Evolutionary conservation across 768 basidiomycete genomes (phyloP).

Genomic region (Tylopilus plumbeoviolaceoides): DNA sequence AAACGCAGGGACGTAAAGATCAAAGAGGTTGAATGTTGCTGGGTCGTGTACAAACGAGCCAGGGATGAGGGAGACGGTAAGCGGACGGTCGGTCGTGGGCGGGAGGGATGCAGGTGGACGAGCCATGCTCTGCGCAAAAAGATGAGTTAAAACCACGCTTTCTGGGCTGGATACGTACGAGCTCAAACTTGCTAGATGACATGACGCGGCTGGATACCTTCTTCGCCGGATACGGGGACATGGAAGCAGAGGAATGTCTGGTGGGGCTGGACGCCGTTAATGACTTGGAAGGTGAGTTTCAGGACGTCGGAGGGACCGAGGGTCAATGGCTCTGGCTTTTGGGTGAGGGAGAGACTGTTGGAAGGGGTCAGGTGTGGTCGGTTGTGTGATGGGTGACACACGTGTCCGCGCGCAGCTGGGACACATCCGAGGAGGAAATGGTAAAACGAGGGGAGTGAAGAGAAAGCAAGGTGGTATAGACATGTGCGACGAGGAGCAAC

Average conservation of each 20-base stretch:
- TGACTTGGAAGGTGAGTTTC: conserved; percentile 76
- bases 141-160: neutral
- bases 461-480: conserved; percentile 54
- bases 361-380: conserved; percentile 7
- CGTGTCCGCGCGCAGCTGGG: conserved; percentile 61
- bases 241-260: conserved; percentile 91
- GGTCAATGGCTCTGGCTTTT: conserved; percentile 48
- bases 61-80: conserved; percentile 73
- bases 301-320: conserved; percentile 59
- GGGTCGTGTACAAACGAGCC: conserved; percentile 69
- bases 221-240: conserved; percentile 69
- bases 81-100: conserved; percentile 58
- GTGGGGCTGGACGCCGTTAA: conserved; percentile 74
- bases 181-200: conserved; percentile 77
- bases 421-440: conserved; percentile 50
- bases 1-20: conserved; percentile 68
- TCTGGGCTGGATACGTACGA: conserved; percentile 46
- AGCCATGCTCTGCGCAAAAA: conserved; percentile 61
- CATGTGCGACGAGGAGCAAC: conserved; percentile 46
- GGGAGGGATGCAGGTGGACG: conserved; percentile 70
- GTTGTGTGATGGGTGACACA: conserved; percentile 36
- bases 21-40: conserved; percentile 63
- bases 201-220: conserved; percentile 85
- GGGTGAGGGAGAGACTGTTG: conserved; percentile 47
- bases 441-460: conserved; percentile 59